These are phyloP conservation scores for Umbelopsis vinacea DNA, from an alignment of 192 early-diverging fungal species.

Conservation along the genomic window DNA sequence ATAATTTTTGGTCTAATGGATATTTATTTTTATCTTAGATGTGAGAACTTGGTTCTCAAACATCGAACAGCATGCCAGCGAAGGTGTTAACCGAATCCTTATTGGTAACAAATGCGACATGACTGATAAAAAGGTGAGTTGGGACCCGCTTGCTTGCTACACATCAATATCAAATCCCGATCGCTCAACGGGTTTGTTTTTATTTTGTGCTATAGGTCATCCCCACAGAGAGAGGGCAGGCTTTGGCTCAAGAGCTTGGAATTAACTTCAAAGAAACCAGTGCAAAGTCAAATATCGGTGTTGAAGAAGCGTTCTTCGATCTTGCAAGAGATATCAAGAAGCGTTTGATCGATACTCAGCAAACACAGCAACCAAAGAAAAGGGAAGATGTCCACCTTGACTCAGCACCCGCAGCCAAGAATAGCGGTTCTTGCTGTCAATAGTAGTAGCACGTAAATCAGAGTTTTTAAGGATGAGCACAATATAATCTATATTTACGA, in stretches of 20 bases:
- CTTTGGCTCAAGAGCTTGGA: conserved; percentile 91
- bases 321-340: conserved; percentile 98
- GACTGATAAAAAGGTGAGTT: conserved; percentile 84
- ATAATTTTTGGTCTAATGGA: background rate
- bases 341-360: conserved; percentile 91
- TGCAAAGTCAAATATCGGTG: conserved; percentile 97
- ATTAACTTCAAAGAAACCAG: conserved; percentile 98
- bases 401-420: conserved; percentile 18
- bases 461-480: conserved; percentile 10
- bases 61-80: conserved; percentile 98
- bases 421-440: conserved; percentile 4
- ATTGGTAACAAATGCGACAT: conserved; percentile 99
- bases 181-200: background rate
- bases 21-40: conserved; percentile 53
- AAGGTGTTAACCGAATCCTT: conserved; percentile 98
- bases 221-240: conserved; percentile 93
- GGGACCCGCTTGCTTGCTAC: background rate
- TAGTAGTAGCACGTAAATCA: conserved; percentile 5
- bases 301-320: conserved; percentile 97
- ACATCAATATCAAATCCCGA: background rate
- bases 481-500: conserved; percentile 24
- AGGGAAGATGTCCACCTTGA: conserved; percentile 41
- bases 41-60: conserved; percentile 99
- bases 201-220: conserved; percentile 67
- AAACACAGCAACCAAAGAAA: conserved; percentile 44